These are phyloP conservation scores for Phalaenopsis equestris DNA, from an alignment of 106 monocot species.

Conservation along the genomic window DNA sequence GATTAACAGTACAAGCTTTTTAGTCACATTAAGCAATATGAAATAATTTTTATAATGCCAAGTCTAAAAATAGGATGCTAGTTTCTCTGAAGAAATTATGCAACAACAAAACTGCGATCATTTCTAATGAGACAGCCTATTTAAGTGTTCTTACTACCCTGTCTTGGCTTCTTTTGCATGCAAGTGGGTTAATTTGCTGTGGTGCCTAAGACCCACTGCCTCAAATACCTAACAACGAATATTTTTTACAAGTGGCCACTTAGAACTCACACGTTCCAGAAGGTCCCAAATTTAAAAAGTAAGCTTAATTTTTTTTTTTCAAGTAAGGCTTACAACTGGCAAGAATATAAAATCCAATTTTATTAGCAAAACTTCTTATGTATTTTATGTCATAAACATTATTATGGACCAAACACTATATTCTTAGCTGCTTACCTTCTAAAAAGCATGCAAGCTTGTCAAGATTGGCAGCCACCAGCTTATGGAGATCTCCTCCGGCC, in stretches of 20 bases:
- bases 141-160: not conserved
- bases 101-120: not conserved
- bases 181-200: too few relatives aligned
- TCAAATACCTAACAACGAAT: not conserved
- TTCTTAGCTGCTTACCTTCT: constrained; percentile 28
- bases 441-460: constrained; percentile 54
- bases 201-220: not conserved
- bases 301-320: not conserved
- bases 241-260: not conserved
- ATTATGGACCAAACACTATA: not conserved
- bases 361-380: not conserved
- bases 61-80: not conserved
- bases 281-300: not conserved
- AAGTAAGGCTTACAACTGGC: not conserved
- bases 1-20: not conserved
- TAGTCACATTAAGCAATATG: not conserved
- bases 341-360: not conserved
- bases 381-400: not conserved
- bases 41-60: not conserved
- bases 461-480: constrained; percentile 27
- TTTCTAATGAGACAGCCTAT: not conserved
- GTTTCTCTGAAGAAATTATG: not conserved
- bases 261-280: not conserved
- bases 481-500: constrained; percentile 63
- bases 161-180: too few relatives aligned